A percentile compares a stretch with the other conserved stretches of the same genome.
Conservation (phyloP, 208 protist genomes). For the Acanthamoeba sp. region DNA sequence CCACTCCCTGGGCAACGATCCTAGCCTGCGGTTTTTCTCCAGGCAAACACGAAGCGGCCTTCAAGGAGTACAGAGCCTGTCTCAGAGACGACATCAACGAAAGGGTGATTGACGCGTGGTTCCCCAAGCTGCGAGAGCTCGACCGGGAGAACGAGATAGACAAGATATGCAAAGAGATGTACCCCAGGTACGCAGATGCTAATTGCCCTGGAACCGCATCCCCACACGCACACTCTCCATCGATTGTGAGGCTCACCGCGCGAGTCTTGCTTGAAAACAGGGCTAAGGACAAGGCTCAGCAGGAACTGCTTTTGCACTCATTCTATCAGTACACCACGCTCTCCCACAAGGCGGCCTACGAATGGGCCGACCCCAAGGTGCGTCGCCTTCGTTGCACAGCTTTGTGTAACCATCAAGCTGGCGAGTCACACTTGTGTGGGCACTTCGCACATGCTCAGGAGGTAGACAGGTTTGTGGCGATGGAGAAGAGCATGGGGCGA, state of each 20-base stretch:
- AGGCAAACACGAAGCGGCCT: slow-evolving; percentile 20
- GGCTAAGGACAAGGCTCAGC: slow-evolving; percentile 18
- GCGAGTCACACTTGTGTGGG: background rate
- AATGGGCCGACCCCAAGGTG: slow-evolving; percentile 54
- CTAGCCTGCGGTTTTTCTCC: background rate
- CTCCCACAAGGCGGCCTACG: slow-evolving; percentile 47
- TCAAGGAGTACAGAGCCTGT: slow-evolving; percentile 14
- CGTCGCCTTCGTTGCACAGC: background rate
- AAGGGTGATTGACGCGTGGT: background rate
- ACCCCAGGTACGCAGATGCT: background rate
- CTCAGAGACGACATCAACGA: slow-evolving; percentile 60
- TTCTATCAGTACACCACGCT: slow-evolving; percentile 63
- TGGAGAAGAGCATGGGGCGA: slow-evolving; percentile 32
- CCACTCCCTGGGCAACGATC: too few species aligned
- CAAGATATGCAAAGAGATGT: slow-evolving; percentile 30
- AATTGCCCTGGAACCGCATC: background rate
- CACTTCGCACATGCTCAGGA: background rate
- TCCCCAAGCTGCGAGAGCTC: slow-evolving; percentile 43
- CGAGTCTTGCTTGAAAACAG: background rate
- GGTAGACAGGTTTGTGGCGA: slow-evolving; percentile 23
- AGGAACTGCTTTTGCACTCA: slow-evolving; percentile 10
- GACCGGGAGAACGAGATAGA: slow-evolving; percentile 48
- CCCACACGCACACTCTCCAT: too few species aligned
- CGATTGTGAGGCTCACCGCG: background rate
- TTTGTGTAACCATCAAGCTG: background rate